These are phyloP conservation scores for Phytophthora vignae DNA, from an alignment of 352 stramenopile species.

Conservation along the genomic window DNA sequence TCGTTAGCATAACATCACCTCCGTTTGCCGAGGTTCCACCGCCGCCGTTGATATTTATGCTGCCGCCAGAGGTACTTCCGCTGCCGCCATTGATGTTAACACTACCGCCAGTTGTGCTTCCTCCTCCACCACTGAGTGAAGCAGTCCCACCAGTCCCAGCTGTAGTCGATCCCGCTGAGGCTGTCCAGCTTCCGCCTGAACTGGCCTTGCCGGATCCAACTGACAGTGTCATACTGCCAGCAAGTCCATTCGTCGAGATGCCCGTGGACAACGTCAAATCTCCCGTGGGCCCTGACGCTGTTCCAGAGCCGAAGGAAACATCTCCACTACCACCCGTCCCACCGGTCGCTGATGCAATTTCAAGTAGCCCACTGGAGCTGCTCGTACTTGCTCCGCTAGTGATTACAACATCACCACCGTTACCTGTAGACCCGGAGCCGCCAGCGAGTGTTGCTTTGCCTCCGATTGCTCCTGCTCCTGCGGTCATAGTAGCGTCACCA, in stretches of 20 bases:
- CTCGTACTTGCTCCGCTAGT: constrained; percentile 46
- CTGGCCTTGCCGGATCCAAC: constrained; percentile 37
- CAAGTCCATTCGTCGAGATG: constrained; percentile 34
- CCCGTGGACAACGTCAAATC: constrained; percentile 53
- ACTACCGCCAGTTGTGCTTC: constrained; percentile 40
- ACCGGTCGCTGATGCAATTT: constrained; percentile 31
- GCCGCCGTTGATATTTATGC: constrained; percentile 39
- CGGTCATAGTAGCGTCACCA: constrained; percentile 28
- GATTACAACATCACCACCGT: constrained; percentile 53
- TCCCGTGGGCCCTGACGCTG: constrained; percentile 45
- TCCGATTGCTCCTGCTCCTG: constrained; percentile 41
- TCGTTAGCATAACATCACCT: constrained; percentile 44
- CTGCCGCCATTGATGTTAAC: constrained; percentile 37
- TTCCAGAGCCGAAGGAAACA: constrained; percentile 32
- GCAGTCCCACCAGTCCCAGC: constrained; percentile 39
- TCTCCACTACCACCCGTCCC: constrained; percentile 32
- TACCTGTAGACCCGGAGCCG: constrained; percentile 45
- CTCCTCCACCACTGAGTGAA: constrained; percentile 40
- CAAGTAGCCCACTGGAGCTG: constrained; percentile 32
- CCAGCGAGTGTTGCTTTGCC: constrained; percentile 44
- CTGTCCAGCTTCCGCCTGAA: constrained; percentile 35
- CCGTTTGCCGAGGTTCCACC: constrained; percentile 32
- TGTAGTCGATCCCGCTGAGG: constrained; percentile 31
- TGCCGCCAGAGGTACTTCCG: constrained; percentile 41
- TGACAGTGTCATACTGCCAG: constrained; percentile 43